These are phyloP conservation scores for Xylaria flabelliformis DNA, from an alignment of 495 filamentous ascomycete genomes.

Conservation along the genomic window DNA sequence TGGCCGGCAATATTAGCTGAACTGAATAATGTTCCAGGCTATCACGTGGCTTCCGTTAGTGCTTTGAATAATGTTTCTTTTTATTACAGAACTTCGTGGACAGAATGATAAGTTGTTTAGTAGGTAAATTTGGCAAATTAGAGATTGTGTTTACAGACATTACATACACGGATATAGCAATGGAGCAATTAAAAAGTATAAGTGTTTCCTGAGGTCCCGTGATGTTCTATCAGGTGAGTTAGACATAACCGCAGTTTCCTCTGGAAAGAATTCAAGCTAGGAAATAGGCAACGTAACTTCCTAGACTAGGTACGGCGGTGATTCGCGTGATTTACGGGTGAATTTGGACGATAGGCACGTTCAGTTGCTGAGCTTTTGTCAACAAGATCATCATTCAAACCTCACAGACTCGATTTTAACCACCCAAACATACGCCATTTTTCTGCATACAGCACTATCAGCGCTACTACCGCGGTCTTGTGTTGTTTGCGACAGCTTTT, in stretches of 20 bases:
- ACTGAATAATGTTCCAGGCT: too few relatives aligned
- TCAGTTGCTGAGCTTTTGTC: neutral
- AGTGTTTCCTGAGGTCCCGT: neutral
- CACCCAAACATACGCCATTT: constrained; percentile 26
- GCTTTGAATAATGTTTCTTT: neutral
- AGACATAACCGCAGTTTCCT: neutral
- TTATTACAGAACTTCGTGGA: neutral
- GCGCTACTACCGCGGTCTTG: constrained; percentile 29
- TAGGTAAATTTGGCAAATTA: neutral
- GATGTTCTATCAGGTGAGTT: neutral
- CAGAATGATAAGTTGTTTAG: neutral
- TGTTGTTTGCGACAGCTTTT: constrained; percentile 30
- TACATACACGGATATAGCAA: neutral
- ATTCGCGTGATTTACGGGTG: neutral
- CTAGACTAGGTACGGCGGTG: neutral
- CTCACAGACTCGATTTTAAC: constrained; percentile 17
- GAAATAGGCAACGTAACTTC: constrained; percentile 9
- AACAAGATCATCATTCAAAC: neutral
- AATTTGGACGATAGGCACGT: neutral
- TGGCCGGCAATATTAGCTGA: too few relatives aligned
- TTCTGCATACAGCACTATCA: constrained; percentile 31
- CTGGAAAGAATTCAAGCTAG: neutral
- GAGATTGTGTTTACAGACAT: neutral
- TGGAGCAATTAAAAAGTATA: neutral
- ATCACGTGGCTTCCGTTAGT: neutral